Percentiles rank a stretch among this genome's conserved stretches.
These are phyloP conservation scores for Sarocladiaceae sp. DNA, from an alignment of 2,329 filamentous ascomycete genomes.

Conservation along the genomic window DNA sequence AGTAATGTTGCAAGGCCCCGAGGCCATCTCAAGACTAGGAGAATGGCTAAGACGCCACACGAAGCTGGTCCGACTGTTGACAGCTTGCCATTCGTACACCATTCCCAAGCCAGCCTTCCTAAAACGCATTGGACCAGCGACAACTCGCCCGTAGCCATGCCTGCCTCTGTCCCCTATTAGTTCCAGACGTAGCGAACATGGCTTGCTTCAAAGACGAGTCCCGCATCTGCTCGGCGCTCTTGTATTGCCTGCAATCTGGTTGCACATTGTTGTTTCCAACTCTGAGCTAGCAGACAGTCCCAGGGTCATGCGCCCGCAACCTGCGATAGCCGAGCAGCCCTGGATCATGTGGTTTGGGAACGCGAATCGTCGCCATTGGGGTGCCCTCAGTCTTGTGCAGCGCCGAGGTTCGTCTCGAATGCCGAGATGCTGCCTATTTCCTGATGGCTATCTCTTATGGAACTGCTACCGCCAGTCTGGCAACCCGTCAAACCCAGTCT, in stretches of 20 bases:
- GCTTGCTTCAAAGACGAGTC: too few species aligned
- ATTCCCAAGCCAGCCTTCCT: background rate
- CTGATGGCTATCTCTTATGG: too few species aligned
- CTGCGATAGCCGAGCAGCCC: background rate
- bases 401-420: too few species aligned
- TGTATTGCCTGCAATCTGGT: too few species aligned
- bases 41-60: background rate
- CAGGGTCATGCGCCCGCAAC: background rate
- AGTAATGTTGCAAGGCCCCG: too few species aligned
- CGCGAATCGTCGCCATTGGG: too few species aligned
- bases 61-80: background rate
- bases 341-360: too few species aligned
- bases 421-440: too few species aligned
- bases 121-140: background rate
- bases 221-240: too few species aligned
- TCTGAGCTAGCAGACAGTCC: background rate
- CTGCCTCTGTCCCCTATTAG: background rate
- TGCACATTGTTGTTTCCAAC: too few species aligned
- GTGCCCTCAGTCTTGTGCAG: too few species aligned
- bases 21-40: too few species aligned
- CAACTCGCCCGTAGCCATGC: background rate
- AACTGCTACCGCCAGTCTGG: background rate
- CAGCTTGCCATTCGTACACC: background rate
- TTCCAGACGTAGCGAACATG: background rate
- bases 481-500: background rate